Base-by-base conservation (phyloP, 2,329 filamentous ascomycete species). In the Niveomyces coronatus region DNA sequence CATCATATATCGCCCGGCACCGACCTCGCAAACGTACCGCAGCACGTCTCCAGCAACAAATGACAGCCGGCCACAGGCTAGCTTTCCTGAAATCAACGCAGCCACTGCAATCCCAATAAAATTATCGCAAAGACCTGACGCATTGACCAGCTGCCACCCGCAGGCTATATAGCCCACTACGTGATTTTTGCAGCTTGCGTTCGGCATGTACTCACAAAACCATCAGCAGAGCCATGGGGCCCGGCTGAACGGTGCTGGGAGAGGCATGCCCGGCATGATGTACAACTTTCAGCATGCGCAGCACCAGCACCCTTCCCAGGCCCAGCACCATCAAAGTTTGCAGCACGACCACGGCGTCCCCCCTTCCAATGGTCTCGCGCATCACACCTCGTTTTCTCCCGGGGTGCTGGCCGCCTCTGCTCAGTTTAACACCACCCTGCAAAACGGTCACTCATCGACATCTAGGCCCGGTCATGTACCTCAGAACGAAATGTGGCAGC, bases 401-500 rank as follows among this genome's bases (percentile, higher is more conserved):
- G 53, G 53, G 4, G 53, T 79, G 23, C 66, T 86, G 46, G 70
- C 78, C 5, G 83, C 71, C 49, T 70, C 77, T 23, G 77, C 76
- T 37, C 68, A 74, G 8, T 80, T 77, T 50, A 70, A 67, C 13
- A 60, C 68, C 9, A 67, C 56, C 42, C 57, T 79, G 22, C 71
- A 75, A 39, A 79, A 79, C 50, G 75, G 75, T 24, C 72, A 76
- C 39, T 53, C 62, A 6, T 55, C 61, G 13, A 63, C 62, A 34
- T 58, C 67, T 14, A 62, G 74, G 35, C 64, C 60, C 22, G 65
- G 63, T 4, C 73, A 74, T 45, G 59, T 61, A 18, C 71, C 71
- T 39, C 68, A 65, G 39, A 77, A 63, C 45, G 76, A 80, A 49
- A 83, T 94, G 59, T 96, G 88, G 88, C 79, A 82, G 46, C 82